Evolutionary conservation across 495 filamentous ascomycete species (phyloP).

Genomic region (Penicillium longicatenatum): DNA sequence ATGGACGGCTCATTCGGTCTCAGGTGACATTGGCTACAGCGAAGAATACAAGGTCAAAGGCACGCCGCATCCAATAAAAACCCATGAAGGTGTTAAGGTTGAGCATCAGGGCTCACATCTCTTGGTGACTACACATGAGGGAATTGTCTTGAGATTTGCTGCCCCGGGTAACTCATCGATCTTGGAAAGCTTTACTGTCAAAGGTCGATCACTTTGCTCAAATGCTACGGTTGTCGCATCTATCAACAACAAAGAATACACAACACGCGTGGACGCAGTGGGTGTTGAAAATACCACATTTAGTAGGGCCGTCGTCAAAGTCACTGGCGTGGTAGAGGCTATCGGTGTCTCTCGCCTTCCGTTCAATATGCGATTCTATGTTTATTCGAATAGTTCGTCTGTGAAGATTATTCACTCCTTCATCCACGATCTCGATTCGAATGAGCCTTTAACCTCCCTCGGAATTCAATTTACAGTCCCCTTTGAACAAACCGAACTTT

Average conservation of each 20-base stretch:
- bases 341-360: slow-evolving; percentile 25
- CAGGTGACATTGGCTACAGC: slow-evolving; percentile 14
- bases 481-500: slow-evolving; percentile 31
- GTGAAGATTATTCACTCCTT: slow-evolving; percentile 38
- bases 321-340: slow-evolving; percentile 9
- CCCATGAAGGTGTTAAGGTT: neutral
- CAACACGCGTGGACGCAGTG: slow-evolving; percentile 6
- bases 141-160: slow-evolving; percentile 13
- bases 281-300: slow-evolving; percentile 18
- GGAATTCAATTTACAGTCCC: slow-evolving; percentile 42
- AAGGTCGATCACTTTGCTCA: slow-evolving; percentile 13
- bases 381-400: slow-evolving; percentile 37
- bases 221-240: slow-evolving; percentile 16
- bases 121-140: slow-evolving; percentile 5
- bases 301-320: slow-evolving; percentile 16
- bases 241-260: slow-evolving; percentile 13
- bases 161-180: slow-evolving; percentile 8
- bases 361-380: slow-evolving; percentile 44
- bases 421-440: slow-evolving; percentile 33
- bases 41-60: slow-evolving; percentile 16
- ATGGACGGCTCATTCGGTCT: slow-evolving; percentile 23
- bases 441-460: slow-evolving; percentile 37
- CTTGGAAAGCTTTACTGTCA: slow-evolving; percentile 10
- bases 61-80: neutral
- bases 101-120: neutral